These are phyloP conservation scores for Thecaphora thlaspeos DNA, from an alignment of 1,284 basidiomycete species.

Conservation along the genomic window DNA sequence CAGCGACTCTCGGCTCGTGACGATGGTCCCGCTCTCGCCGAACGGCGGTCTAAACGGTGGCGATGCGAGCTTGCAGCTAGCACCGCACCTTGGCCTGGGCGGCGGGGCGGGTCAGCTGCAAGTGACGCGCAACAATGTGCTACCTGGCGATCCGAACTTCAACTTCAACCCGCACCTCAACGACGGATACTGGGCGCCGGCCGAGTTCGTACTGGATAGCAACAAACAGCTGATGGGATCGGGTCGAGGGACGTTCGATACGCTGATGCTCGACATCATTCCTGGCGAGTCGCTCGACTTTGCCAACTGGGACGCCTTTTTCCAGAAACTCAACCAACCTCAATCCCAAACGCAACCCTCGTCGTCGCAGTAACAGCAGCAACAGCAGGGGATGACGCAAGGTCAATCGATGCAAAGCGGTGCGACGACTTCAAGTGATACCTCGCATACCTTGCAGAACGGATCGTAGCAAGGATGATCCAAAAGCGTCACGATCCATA, in stretches of 20 bases:
- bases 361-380: no score
- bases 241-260: not conserved
- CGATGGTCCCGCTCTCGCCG: conserved; percentile 35
- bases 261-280: conserved; percentile 32
- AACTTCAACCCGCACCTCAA: conserved; percentile 46
- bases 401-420: no score
- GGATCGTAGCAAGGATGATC: no score
- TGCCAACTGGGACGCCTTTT: conserved; percentile 39
- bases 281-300: conserved; percentile 39
- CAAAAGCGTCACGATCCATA: no score
- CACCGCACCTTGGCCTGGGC: no score
- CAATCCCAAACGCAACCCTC: no score
- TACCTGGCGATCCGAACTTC: conserved; percentile 21
- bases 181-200: conserved; percentile 34
- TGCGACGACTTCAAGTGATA: no score
- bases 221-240: not conserved
- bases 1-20: conserved; percentile 36
- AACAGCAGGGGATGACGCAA: no score
- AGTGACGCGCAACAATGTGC: conserved; percentile 23
- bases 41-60: conserved; percentile 2
- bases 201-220: conserved; percentile 14
- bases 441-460: no score
- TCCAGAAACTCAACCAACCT: conserved; percentile 11
- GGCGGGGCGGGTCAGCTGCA: conserved; percentile 9
- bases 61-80: not conserved